These are phyloP conservation scores for Hibiscus trionum DNA, from an alignment of 345 rosid genomes.

Conservation along the genomic window DNA sequence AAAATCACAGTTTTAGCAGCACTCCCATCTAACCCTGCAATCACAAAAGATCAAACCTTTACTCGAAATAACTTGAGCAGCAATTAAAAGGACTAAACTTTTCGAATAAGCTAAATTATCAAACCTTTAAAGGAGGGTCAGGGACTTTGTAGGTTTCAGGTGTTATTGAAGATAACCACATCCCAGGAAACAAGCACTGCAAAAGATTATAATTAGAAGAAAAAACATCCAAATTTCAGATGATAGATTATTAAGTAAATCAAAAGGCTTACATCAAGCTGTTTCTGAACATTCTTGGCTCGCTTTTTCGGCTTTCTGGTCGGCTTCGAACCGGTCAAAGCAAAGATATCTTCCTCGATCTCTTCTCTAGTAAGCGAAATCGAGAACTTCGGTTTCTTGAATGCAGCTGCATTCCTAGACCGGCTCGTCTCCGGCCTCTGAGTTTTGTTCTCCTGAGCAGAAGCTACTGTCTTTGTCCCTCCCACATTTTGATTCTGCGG, in stretches of 20 bases:
- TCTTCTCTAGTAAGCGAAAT: conserved; percentile 51
- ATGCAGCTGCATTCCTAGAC: conserved; percentile 22
- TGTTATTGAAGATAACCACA: conserved; percentile 59
- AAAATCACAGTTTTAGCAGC: background rate
- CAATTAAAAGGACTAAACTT: background rate
- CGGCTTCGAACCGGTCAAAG: conserved; percentile 65
- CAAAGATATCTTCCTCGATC: conserved; percentile 62
- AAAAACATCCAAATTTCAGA: background rate
- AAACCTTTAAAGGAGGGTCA: conserved; percentile 39
- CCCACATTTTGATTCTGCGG: conserved; percentile 20
- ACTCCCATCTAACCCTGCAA: conserved; percentile 11
- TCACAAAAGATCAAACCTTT: background rate
- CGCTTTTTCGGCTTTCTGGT: conserved; percentile 64
- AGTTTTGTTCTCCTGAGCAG: conserved; percentile 20
- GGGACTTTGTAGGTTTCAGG: conserved; percentile 50
- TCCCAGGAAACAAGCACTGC: conserved; percentile 62
- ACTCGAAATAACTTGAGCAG: background rate
- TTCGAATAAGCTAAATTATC: background rate
- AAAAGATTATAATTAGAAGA: background rate
- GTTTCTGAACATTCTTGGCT: conserved; percentile 60
- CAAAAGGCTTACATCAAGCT: conserved; percentile 41
- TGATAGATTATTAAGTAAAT: background rate
- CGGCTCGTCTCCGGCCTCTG: conserved; percentile 24
- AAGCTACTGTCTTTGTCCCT: conserved; percentile 18
- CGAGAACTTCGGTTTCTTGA: conserved; percentile 44